phyloP scores from a whole-genome alignment of 345 rosid genomes.

The Populus tremula region DNA sequence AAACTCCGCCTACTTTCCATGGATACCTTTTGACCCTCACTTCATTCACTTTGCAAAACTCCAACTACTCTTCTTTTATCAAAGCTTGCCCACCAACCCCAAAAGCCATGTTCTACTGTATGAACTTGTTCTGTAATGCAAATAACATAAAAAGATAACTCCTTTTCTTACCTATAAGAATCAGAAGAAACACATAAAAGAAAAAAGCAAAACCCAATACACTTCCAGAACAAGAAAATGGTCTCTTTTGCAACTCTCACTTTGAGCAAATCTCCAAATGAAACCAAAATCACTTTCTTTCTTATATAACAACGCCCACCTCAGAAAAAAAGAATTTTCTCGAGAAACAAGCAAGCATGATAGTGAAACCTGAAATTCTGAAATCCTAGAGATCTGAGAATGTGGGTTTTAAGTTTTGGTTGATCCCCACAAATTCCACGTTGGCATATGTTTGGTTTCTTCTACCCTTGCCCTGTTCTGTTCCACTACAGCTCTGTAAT shows the following conservation, averaged over 20 bases:
- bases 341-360: conserved; percentile 27
- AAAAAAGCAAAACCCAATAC: conserved; percentile 16
- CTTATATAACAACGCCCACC: conserved; percentile 20
- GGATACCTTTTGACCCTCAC: background rate
- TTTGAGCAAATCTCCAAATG: conserved; percentile 9
- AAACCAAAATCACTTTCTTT: conserved; percentile 27
- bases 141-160: conserved; percentile 14
- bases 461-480: conserved; percentile 15
- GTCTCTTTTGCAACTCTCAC: conserved; percentile 6
- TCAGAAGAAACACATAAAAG: conserved; percentile 28
- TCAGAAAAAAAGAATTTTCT: conserved; percentile 42
- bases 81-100: conserved; percentile 28
- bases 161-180: background rate
- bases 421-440: conserved; percentile 50
- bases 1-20: conserved; percentile 42
- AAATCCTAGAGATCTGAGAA: conserved; percentile 93
- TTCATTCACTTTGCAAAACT: conserved; percentile 8
- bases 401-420: conserved; percentile 14
- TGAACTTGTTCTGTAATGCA: conserved; percentile 28
- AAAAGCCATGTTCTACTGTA: conserved; percentile 26
- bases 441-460: conserved; percentile 26
- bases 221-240: conserved; percentile 17
- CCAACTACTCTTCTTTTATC: conserved; percentile 17
- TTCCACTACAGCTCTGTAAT: conserved; percentile 17
- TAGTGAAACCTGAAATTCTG: conserved; percentile 47